Evolutionary conservation across 805 yeast genomes (phyloP), one percentile per base, ranked within the genome.

Genomic region (Zygoascus biomembranicola): DNA sequence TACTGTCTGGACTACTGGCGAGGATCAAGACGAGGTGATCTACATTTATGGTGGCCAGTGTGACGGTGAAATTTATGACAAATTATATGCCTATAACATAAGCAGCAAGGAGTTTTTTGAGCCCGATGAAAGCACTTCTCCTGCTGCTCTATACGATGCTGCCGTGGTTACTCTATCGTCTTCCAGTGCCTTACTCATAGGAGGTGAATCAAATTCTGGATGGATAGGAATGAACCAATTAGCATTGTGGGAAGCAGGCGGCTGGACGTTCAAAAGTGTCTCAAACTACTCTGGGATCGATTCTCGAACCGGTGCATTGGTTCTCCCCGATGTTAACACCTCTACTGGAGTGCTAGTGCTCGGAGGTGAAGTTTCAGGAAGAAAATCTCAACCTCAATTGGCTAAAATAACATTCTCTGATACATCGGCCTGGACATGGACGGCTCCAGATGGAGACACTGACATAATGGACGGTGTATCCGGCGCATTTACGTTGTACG

Each of bases 211-310:
- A 2, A 60, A 65, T 5, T 61, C 54, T 35, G 89, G 89, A 0
- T 85, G 90, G 89, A 77, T 85, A 37, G 77, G 79, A 57, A 78
- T 86, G 82, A 76, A 76, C 59, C 94, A 86, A 66, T 69, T 85
- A 18, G 92, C 94, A 0, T 66, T 84, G 1, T 85, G 90, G 87
- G 82, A 81, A 59, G 80, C 79, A 56, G 72, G 73, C 49, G 69
- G 86, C 8, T 87, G 95, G 95, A 76, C 86, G 2, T 85, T 80
- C 63, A 67, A 42, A 60, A 66, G 57, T 61, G 64, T 61, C 1
- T 57, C 60, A 10, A 64, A 63, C 51, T 67, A 68, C 39, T 55
- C 69, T 10, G 55, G 56, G 32, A 71, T 85, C 1, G 80, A 79
- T 56, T 74, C 88, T 8, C 70, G 94, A 49, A 73, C 71, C 2